phyloP scores from a whole-genome alignment of 2,329 filamentous ascomycete genomes.

The Exophiala oligosperma region DNA sequence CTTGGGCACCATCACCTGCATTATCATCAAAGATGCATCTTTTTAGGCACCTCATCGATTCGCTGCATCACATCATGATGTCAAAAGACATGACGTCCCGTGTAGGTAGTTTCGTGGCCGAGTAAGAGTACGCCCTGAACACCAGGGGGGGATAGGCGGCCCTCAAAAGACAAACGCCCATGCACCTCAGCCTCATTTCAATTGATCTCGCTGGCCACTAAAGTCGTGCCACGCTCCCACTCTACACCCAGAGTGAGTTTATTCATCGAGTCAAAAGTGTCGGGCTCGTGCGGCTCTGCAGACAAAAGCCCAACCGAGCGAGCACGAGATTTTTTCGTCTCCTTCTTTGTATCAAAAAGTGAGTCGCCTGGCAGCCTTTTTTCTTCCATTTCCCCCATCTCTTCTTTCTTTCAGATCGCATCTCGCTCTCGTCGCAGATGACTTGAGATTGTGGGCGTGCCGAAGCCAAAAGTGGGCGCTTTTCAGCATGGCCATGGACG shows the following conservation, averaged over 20 bases:
- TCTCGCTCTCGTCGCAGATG: not conserved
- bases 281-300: not conserved
- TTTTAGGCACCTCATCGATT: no score
- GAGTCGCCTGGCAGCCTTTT: not conserved
- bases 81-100: no score
- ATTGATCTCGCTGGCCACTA: not conserved
- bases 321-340: not conserved
- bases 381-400: not conserved
- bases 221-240: not conserved
- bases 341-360: not conserved
- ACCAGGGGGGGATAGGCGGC: no score
- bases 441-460: not conserved
- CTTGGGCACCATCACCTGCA: no score
- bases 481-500: conserved; percentile 5
- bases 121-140: no score
- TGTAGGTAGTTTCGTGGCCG: no score
- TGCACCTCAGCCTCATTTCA: no score
- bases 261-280: not conserved
- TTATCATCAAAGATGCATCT: no score
- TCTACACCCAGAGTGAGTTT: not conserved
- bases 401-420: not conserved
- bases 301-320: not conserved
- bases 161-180: no score
- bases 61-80: no score
- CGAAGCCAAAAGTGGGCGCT: not conserved